phyloP scores from a whole-genome alignment of 2,329 filamentous ascomycete genomes.

The Zasmidium cellare region DNA sequence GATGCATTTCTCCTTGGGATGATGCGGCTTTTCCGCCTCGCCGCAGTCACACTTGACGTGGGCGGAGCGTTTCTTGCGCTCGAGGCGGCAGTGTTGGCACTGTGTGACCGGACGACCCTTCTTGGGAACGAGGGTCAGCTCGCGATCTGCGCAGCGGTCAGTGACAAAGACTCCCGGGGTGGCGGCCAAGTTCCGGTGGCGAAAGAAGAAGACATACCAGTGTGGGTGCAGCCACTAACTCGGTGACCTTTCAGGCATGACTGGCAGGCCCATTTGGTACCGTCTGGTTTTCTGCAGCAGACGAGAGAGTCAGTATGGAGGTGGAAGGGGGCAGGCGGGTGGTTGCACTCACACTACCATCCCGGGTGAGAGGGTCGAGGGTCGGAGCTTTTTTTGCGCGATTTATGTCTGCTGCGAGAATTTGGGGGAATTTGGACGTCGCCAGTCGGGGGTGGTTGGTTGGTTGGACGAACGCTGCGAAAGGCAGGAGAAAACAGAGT shows the following conservation, averaged over 20 bases:
- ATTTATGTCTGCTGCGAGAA: constrained; percentile 9
- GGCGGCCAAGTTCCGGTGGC: constrained; percentile 6
- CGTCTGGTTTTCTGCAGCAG: constrained; percentile 55
- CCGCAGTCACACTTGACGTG: constrained; percentile 97
- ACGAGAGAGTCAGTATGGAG: background rate
- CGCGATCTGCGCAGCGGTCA: constrained; percentile 65
- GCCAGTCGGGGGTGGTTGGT: too few relatives aligned
- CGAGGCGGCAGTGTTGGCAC: constrained; percentile 92
- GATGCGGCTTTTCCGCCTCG: constrained; percentile 71
- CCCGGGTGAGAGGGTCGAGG: constrained; percentile 19
- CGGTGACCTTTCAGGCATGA: constrained; percentile 97
- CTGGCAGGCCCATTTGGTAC: constrained; percentile 97
- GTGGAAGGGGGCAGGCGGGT: background rate
- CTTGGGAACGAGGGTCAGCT: constrained; percentile 91
- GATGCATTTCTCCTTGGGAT: constrained; percentile 49
- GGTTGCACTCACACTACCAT: constrained; percentile 32
- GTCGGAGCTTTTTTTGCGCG: constrained; percentile 11
- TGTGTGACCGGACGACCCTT: constrained; percentile 97
- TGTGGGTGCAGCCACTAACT: constrained; percentile 97
- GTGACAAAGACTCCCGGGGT: constrained; percentile 5
- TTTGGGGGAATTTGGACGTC: background rate
- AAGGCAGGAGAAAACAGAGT: constrained; percentile 1
- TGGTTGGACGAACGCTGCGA: too few relatives aligned
- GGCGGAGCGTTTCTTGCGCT: constrained; percentile 92
- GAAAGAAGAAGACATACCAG: constrained; percentile 73